Base-by-base conservation (phyloP, 108 stramenopile genomes). In the Schizochytrium sp. region DNA sequence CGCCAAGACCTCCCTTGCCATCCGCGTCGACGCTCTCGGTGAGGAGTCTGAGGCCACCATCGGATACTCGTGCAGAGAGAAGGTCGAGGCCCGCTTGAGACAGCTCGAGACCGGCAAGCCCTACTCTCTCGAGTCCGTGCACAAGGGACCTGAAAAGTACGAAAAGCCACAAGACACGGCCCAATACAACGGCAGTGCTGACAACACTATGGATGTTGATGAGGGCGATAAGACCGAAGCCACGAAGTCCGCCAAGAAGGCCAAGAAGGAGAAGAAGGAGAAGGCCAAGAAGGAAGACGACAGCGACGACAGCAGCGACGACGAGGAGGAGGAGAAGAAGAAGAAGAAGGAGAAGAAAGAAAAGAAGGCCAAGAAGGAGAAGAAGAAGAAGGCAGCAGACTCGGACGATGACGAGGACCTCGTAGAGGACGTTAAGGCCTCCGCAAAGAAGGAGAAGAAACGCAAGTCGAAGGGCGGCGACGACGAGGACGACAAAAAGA, bases 11-110 rank as follows among this genome's bases (percentile, higher is more conserved):
- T 93, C 98, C 5, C 93, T 99, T 17, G 98, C 98, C 28, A 97
- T 96, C 64, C 96, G 99, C 59, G 98, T 99, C 42, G 99, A 99
- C 95, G 98, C 99, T n/a, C 92, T 99, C 28, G 97, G 95, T 56
- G 99, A 98, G 38, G 92, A 92, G 41, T 91, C 96, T 13, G 98
- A 98, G 90, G 97, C 98, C 41, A 96, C 96, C 42, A 96, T 99
- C 61, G 98, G 98, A 72, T 95, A 96, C 72, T 97, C 98, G 91
- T 97, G 96, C 87, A 96, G 98, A 28, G 94, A 96, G 60, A 98
- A 99, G 94, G 99, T 99, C 2, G 99, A 99, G 91, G 98, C 96
- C 13, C 93, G 99, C 69, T 89, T 99, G 60, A 94, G 98, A 46
- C 97, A 98, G 90, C 93, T 99, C 38, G 98, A 99, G 90, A 97